A percentile compares a stretch with the other conserved stretches of the same genome.
Conservation (phyloP, 1,139 yeast genomes). For the Saccharomycopsis crataegensis region DNA sequence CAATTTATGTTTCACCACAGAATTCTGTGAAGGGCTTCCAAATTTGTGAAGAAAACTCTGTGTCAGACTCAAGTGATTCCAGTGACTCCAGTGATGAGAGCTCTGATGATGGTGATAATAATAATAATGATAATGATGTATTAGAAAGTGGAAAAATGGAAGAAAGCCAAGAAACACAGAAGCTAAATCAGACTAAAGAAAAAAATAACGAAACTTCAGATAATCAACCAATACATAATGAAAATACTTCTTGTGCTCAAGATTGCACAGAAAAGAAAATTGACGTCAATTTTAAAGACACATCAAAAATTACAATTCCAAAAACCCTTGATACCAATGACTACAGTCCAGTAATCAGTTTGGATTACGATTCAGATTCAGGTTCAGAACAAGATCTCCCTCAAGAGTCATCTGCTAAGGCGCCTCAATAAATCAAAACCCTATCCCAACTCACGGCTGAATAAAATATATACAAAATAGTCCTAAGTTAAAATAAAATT, state of each 20-base stretch:
- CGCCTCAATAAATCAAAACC: not conserved
- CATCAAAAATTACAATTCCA: no score
- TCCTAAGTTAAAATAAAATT: not conserved
- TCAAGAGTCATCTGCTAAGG: conserved; percentile 3
- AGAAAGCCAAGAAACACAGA: not conserved
- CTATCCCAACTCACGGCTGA: not conserved
- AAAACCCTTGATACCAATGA: not conserved
- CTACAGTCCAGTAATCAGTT: not conserved
- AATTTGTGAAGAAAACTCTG: not conserved
- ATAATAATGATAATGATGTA: not conserved
- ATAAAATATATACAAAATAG: no score
- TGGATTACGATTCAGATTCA: conserved; percentile 10
- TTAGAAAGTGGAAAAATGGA: not conserved
- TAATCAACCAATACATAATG: not conserved
- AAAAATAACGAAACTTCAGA: not conserved
- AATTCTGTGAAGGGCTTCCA: conserved; percentile 21
- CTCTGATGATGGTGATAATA: conserved; percentile 3
- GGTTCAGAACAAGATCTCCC: conserved; percentile 3
- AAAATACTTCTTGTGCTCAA: not conserved
- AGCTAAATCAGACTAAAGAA: not conserved
- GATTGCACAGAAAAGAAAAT: not conserved
- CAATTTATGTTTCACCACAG: conserved; percentile 41
- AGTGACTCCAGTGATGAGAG: not conserved
- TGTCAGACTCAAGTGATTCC: not conserved
- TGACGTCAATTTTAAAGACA: not conserved